A percentile compares a stretch with the other conserved stretches of the same genome.
Evolutionary conservation across 352 stramenopile species (phyloP).

Genomic region (Pythium phragmiticola): DNA sequence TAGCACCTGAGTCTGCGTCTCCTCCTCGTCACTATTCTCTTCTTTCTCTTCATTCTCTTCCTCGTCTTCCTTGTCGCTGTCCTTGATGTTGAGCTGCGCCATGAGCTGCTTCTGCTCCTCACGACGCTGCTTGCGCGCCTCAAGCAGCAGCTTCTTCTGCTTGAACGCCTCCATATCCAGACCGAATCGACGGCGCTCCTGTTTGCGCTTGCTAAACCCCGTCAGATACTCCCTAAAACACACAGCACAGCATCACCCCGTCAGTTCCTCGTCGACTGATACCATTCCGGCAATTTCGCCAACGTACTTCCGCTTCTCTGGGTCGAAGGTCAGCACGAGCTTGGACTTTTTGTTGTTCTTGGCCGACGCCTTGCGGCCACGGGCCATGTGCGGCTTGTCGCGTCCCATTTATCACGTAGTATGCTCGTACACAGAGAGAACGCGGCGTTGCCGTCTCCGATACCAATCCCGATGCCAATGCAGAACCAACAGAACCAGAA

Average conservation of each 20-base stretch:
- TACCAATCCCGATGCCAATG: background rate
- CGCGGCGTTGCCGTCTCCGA: background rate
- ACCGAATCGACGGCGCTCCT: conserved; percentile 81
- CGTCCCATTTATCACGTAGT: conserved; percentile 15
- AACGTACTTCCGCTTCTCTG: conserved; percentile 81
- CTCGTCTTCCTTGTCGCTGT: conserved; percentile 44
- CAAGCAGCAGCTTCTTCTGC: conserved; percentile 79
- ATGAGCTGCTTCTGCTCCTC: conserved; percentile 80
- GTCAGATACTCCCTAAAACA: conserved; percentile 73
- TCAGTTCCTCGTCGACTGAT: background rate
- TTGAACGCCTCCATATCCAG: conserved; percentile 90
- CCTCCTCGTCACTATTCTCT: conserved; percentile 28
- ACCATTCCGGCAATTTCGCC: background rate
- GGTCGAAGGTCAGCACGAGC: conserved; percentile 83
- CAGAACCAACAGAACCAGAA: conserved; percentile 7
- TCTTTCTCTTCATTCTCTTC: conserved; percentile 26
- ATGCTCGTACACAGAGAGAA: conserved; percentile 7
- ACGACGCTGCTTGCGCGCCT: conserved; percentile 79
- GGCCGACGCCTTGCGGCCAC: conserved; percentile 36
- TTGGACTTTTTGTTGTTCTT: conserved; percentile 86
- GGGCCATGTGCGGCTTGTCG: conserved; percentile 24
- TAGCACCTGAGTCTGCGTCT: conserved; percentile 50
- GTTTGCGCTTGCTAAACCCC: conserved; percentile 86
- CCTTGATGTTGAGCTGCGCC: conserved; percentile 48
- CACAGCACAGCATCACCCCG: background rate